phyloP scores from a whole-genome alignment of 1,139 yeast genomes.

The Sugiyamaella novakii region DNA sequence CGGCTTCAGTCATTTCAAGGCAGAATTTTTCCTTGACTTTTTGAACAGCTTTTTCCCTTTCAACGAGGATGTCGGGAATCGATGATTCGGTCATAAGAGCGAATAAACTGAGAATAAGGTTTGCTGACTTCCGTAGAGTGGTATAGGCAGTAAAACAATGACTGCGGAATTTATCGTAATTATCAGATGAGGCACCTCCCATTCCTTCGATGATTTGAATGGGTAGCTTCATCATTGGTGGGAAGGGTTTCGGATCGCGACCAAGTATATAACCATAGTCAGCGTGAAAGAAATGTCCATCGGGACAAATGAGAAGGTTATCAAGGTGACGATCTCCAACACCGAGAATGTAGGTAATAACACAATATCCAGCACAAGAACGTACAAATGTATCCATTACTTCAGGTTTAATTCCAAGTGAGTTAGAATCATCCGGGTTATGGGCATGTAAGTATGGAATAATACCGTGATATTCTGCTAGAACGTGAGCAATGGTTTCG shows the following conservation, averaged over 20 bases:
- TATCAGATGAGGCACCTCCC: slow-evolving; percentile 89
- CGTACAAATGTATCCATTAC: slow-evolving; percentile 93
- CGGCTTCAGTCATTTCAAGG: slow-evolving; percentile 90
- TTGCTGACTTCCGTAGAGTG: slow-evolving; percentile 84
- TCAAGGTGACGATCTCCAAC: slow-evolving; percentile 98
- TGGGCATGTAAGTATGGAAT: slow-evolving; percentile 67
- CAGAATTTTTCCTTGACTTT: slow-evolving; percentile 95
- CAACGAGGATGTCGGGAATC: slow-evolving; percentile 81
- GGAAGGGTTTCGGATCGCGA: slow-evolving; percentile 96
- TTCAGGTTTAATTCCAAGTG: slow-evolving; percentile 69
- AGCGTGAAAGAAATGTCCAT: slow-evolving; percentile 90
- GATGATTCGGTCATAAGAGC: slow-evolving; percentile 94
- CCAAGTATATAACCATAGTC: slow-evolving; percentile 97
- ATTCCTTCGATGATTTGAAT: slow-evolving; percentile 96
- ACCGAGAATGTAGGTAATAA: slow-evolving; percentile 88
- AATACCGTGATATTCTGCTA: slow-evolving; percentile 71
- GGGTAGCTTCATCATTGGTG: slow-evolving; percentile 96
- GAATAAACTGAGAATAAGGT: slow-evolving; percentile 83
- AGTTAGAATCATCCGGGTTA: slow-evolving; percentile 55
- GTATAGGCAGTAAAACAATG: slow-evolving; percentile 95
- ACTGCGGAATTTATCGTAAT: slow-evolving; percentile 82
- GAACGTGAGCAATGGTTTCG: slow-evolving; percentile 80
- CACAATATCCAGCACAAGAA: slow-evolving; percentile 98
- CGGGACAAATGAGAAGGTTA: slow-evolving; percentile 69
- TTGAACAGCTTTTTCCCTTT: slow-evolving; percentile 71